Evolutionary conservation across 805 yeast genomes (phyloP), one percentile per base, ranked within the genome.

Genomic region (Ogataea polymorpha): DNA sequence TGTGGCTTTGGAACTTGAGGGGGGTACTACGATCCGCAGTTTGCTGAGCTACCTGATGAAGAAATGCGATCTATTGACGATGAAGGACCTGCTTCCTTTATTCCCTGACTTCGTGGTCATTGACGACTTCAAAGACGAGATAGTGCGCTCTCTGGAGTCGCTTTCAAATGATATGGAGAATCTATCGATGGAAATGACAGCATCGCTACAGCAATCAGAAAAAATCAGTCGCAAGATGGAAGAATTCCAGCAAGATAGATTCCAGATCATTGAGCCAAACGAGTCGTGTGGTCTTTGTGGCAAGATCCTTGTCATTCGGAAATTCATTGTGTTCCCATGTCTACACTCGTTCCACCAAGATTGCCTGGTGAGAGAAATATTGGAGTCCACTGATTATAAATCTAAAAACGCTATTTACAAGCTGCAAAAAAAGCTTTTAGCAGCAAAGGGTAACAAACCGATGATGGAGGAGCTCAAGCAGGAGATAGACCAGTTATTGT

Each of bases 271-370:
- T 14, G 84, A 85, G 53, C 89, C 96, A 0, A 95, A 93, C 2
- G 93, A 82, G 48, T 75, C 91, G 0, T 93, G 99, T 65, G 66
- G 74, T 31, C 50, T 79, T 3, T 91, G 98, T 61, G 65, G 69
- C n/a, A 74, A 74, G 50, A 73, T 93, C 7, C 66, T 91, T 32
- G 73, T 87, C 3, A 75, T 81, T 4, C 75, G 88, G 42, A 84
- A 79, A 56, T 89, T 89, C 51, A 73, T 82, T 39, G 78, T 81
- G 5, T 93, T 87, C 56, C 96, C 96, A 0, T 93, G 99, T 58
- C 83, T 77, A 42, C 99, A 93, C 59, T 78, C 86, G 5, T 85
- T 86, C 64, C 98, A 93, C 58, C 81, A 80, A 37, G 96, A 89
- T 58, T 93, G 99, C 65, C 61, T 88, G n/a, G 75, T 84, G 6